These are phyloP conservation scores for Penicillium fuscoglaucum DNA, from an alignment of 2,329 filamentous ascomycete genomes.

Conservation along the genomic window DNA sequence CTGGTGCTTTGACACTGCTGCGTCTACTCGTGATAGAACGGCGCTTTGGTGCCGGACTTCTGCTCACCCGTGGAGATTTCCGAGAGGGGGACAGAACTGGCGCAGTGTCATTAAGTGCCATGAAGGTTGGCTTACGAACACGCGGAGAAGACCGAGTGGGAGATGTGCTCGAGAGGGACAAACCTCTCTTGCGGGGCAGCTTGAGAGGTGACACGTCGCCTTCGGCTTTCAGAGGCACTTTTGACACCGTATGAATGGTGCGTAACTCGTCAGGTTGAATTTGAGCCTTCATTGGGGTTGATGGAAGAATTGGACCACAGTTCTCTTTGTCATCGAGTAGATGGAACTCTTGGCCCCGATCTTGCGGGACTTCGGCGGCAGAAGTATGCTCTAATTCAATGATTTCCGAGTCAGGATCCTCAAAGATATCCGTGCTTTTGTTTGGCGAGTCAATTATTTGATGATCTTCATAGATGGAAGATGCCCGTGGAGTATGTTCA, in stretches of 20 bases:
- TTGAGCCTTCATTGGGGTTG: conserved; percentile 57
- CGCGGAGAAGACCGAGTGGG: conserved; percentile 36
- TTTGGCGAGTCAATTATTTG: conserved; percentile 14
- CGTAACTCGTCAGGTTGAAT: conserved; percentile 48
- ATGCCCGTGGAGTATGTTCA: conserved; percentile 8
- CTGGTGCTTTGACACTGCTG: conserved; percentile 11
- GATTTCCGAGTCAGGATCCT: conserved; percentile 20
- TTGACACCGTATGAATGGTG: conserved; percentile 71
- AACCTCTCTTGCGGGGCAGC: conserved; percentile 50
- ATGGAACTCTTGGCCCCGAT: conserved; percentile 11
- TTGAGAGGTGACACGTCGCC: conserved; percentile 52
- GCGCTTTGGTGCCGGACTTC: conserved; percentile 24
- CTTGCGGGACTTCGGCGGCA: conserved; percentile 3
- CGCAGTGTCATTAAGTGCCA: conserved; percentile 22
- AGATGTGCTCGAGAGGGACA: conserved; percentile 53
- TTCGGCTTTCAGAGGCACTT: conserved; percentile 71
- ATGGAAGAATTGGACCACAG: conserved; percentile 38
- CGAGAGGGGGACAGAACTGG: conserved; percentile 33
- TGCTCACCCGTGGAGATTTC: conserved; percentile 23
- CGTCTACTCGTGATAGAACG: conserved; percentile 18
- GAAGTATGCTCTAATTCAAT: not conserved
- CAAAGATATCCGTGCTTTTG: conserved; percentile 22
- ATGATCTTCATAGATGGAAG: conserved; percentile 11
- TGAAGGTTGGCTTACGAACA: conserved; percentile 26
- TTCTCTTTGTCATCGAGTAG: conserved; percentile 35